These are phyloP conservation scores for Rhodamnia argentea DNA, from an alignment of 345 rosid species.

Conservation along the genomic window DNA sequence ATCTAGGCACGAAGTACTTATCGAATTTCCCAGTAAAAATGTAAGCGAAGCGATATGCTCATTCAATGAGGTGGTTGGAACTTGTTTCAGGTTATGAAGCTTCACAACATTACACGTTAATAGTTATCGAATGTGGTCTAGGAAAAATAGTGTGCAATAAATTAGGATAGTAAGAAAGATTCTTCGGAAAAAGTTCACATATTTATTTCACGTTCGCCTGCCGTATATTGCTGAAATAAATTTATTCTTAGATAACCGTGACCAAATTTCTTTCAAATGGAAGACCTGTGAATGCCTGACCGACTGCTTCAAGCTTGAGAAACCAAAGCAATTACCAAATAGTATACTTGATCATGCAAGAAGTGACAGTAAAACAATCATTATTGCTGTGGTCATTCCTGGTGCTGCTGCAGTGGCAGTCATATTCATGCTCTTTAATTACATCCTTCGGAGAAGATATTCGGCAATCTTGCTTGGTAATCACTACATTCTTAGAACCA, in stretches of 20 bases:
- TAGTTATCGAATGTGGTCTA: background rate
- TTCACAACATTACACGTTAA: background rate
- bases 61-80: background rate
- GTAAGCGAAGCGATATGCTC: background rate
- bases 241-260: background rate
- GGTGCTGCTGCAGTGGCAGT: background rate
- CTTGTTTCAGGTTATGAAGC: background rate
- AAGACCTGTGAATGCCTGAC: background rate
- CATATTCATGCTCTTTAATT: background rate
- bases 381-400: constrained; percentile 1
- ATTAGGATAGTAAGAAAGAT: background rate
- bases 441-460: constrained; percentile 9
- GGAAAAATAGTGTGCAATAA: background rate
- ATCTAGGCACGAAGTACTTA: background rate
- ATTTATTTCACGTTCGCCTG: background rate
- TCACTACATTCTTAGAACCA: background rate
- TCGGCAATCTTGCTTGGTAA: background rate
- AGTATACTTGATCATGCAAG: constrained; percentile 1
- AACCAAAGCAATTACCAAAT: background rate
- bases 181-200: background rate
- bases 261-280: background rate
- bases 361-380: too few species aligned
- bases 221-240: background rate
- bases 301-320: background rate
- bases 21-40: background rate